Base-by-base conservation (phyloP, 306 rosid genomes). In the Begonia masoniana region DNA sequence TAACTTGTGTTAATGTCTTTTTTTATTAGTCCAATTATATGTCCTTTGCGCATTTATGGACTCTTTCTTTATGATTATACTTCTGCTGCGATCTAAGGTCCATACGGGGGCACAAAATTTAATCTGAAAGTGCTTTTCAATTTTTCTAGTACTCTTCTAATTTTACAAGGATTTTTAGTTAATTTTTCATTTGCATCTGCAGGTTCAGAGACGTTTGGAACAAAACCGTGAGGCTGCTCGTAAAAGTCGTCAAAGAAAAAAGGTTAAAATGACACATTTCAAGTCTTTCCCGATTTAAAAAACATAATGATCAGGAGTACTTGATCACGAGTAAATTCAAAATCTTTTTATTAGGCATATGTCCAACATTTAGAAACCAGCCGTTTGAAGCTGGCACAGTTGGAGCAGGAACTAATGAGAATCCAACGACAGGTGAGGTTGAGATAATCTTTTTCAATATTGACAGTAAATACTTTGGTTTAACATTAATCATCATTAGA, bases 171-270 rank as follows among this genome's bases (percentile, higher is more conserved):
- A 45, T 55, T 15, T 55, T 0, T 43, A 13, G 23, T 50, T 61
- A 43, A 56, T 46, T 43, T 59, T 48, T 60, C 62, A 47, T 41
- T 43, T 59, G 46, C 15, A 39, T 51, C 47, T 58, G 43, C 64
- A 88, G 95, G 76, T 59, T 51, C 72, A 66, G 58, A 71, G 85
- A 68, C 78, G 96, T 35, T 71, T 88, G 31, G 95, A 83, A 23
- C 96, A 91, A 72, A 91, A 91, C 67, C 84, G 99, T 14, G 92
- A 88, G 68, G 96, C 96, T 58, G 96, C 96, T 61, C 54, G 82
- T 31, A 88, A 82, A 71, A 81, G 96, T 47, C 75, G 95, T 21
- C 51, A 73, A 64, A 66, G 88, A 41, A 88, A 84, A 63, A 88
- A 88, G 92, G 96, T 88, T 41, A 41, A 15, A 62, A 70, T 16